Percentiles rank a stretch among this genome's conserved stretches.
phyloP scores from a whole-genome alignment of 257 asterid genomes.

The Solanum ossicruentum region DNA sequence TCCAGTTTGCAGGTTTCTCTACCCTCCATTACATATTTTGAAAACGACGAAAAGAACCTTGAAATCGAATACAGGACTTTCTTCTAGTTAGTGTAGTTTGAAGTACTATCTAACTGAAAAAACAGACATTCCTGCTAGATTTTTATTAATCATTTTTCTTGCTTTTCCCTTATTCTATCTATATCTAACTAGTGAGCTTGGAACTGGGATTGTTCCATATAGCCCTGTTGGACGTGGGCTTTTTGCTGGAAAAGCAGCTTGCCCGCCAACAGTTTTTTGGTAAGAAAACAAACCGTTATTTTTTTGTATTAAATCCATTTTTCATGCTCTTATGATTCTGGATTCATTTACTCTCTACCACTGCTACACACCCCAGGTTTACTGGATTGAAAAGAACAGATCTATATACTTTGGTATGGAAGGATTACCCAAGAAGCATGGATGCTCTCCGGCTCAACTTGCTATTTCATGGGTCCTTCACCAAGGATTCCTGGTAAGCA shows the following conservation, averaged over 20 bases:
- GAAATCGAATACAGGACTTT: not conserved
- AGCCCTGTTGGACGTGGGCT: constrained; percentile 45
- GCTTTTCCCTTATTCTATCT: not conserved
- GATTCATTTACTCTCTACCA: not conserved
- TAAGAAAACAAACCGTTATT: not conserved
- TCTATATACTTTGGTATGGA: constrained; percentile 30
- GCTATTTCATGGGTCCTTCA: constrained; percentile 54
- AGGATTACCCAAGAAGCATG: constrained; percentile 30
- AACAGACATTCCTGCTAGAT: not conserved
- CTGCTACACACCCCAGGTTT: constrained; percentile 38
- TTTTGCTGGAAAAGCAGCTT: constrained; percentile 44
- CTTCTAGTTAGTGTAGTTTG: not conserved
- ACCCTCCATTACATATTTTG: not conserved
- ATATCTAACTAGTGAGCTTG: constrained; percentile 34
- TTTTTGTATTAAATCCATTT: not conserved
- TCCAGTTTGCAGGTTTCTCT: constrained; percentile 39
- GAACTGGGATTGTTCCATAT: constrained; percentile 52
- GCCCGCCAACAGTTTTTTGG: constrained; percentile 34
- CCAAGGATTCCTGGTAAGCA: constrained; percentile 54
- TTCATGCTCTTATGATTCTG: not conserved
- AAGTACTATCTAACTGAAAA: not conserved
- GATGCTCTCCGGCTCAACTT: constrained; percentile 50
- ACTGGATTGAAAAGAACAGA: constrained; percentile 56
- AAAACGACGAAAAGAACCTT: not conserved
- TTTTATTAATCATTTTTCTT: too few relatives aligned